phyloP scores from a whole-genome alignment of 495 filamentous ascomycete genomes.

The Aspergillus conjunctus region DNA sequence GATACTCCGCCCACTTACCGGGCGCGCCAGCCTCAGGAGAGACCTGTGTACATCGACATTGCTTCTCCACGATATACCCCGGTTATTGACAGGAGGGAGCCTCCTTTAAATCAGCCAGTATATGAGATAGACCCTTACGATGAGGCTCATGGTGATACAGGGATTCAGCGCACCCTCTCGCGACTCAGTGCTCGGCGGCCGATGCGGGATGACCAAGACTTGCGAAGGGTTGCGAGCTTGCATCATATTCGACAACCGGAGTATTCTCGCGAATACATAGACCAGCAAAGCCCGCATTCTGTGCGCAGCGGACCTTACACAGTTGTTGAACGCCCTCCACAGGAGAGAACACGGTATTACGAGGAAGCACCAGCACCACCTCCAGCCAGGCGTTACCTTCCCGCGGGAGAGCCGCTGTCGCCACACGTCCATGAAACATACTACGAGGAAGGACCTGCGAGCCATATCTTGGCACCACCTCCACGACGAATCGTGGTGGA shows the following conservation, averaged over 20 bases:
- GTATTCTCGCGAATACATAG: conserved; percentile 49
- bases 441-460: conserved; percentile 42
- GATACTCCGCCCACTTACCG: conserved; percentile 49
- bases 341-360: conserved; percentile 58
- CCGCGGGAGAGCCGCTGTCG: conserved; percentile 61
- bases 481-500: conserved; percentile 68
- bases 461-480: conserved; percentile 58
- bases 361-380: conserved; percentile 50
- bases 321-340: conserved; percentile 52
- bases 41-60: conserved; percentile 52
- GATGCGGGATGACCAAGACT: conserved; percentile 56
- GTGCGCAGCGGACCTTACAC: conserved; percentile 63
- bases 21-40: conserved; percentile 49
- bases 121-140: conserved; percentile 46
- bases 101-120: conserved; percentile 30
- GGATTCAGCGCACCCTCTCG: conserved; percentile 43
- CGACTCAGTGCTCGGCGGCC: conserved; percentile 42
- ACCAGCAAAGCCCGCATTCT: conserved; percentile 47
- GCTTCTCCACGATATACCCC: conserved; percentile 49
- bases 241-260: conserved; percentile 54
- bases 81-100: conserved; percentile 41
- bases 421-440: conserved; percentile 53
- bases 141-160: conserved; percentile 39
- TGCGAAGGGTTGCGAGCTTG: conserved; percentile 61
- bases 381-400: conserved; percentile 44